phyloP scores from a whole-genome alignment of 768 basidiomycete species.

The Auriscalpium vulgare region DNA sequence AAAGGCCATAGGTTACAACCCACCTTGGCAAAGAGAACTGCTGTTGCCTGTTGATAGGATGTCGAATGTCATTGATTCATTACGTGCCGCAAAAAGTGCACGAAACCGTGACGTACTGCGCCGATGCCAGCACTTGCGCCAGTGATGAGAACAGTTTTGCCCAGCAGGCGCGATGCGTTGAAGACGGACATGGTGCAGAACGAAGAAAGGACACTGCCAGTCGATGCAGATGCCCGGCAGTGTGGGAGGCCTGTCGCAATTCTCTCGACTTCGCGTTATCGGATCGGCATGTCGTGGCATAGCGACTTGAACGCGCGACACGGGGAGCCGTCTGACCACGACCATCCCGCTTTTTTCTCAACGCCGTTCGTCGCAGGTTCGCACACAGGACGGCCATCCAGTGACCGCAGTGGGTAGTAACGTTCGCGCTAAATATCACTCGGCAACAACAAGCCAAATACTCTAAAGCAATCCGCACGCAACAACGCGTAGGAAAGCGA shows the following conservation, averaged over 20 bases:
- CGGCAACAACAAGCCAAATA: no score
- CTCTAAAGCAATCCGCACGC: no score
- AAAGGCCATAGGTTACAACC: not conserved
- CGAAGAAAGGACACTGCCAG: not conserved
- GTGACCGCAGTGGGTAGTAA: no score
- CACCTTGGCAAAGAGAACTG: conserved; percentile 84
- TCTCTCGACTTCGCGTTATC: not conserved
- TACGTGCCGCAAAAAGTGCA: not conserved
- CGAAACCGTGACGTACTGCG: conserved; percentile 43
- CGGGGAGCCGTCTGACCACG: not conserved
- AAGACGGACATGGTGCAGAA: conserved; percentile 61
- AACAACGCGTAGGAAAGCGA: no score
- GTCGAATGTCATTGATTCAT: not conserved
- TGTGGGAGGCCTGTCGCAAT: not conserved
- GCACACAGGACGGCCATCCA: no score
- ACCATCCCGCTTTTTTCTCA: no score
- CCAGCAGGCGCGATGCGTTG: conserved; percentile 70
- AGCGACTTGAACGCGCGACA: not conserved
- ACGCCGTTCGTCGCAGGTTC: no score
- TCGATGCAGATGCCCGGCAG: not conserved
- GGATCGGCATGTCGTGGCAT: not conserved
- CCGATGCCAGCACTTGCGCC: conserved; percentile 90
- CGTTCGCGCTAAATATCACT: no score
- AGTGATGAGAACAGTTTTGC: conserved; percentile 83
- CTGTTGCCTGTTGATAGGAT: conserved; percentile 64